A percentile compares a stretch with the other conserved stretches of the same genome.
These are phyloP conservation scores for Mortierella hygrophila DNA, from an alignment of 192 early-diverging fungal genomes.

Conservation along the genomic window DNA sequence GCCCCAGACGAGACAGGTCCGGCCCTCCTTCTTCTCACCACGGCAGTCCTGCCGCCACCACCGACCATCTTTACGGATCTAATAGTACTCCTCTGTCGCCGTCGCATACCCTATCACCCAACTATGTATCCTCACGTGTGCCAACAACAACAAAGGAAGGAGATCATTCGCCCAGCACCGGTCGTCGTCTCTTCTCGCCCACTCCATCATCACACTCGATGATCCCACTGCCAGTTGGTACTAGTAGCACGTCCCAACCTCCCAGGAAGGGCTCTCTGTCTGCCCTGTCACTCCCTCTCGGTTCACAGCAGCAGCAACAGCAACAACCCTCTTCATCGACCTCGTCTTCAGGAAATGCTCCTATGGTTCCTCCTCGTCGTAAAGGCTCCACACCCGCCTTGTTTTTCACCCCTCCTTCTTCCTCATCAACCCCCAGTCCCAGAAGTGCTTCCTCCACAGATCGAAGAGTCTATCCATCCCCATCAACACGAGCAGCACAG, in stretches of 20 bases:
- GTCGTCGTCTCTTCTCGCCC: background rate
- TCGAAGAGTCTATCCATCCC: background rate
- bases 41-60: background rate
- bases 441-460: background rate
- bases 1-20: background rate
- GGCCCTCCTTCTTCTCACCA: background rate
- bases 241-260: background rate
- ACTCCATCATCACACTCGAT: background rate
- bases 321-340: background rate
- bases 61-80: background rate
- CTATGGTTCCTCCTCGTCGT: background rate
- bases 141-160: background rate
- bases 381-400: constrained; percentile 15
- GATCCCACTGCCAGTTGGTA: background rate
- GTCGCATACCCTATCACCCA: background rate
- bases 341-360: background rate
- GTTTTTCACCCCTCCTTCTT: background rate
- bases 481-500: background rate
- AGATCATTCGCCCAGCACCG: background rate
- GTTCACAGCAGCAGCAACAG: background rate
- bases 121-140: background rate
- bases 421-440: background rate
- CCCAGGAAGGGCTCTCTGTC: constrained; percentile 17
- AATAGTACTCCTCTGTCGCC: background rate
- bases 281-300: background rate